Evolutionary conservation across 2,329 filamentous ascomycete genomes (phyloP).

Genomic region (Aureobasidium subglaciale): DNA sequence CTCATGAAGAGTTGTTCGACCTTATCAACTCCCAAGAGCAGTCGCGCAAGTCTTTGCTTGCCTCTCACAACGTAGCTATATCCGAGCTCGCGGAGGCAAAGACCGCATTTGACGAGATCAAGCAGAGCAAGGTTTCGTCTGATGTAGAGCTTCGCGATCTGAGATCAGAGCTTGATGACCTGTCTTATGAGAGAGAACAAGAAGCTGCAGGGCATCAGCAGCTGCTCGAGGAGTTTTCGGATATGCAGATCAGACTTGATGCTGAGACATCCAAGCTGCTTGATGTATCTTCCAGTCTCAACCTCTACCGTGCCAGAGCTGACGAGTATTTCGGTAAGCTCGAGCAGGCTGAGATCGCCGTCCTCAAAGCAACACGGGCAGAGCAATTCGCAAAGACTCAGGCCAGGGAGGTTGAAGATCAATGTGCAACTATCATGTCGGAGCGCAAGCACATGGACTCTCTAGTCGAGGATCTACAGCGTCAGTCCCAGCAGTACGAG

Average conservation of each 20-base stretch:
- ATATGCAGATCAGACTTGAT: slow-evolving; percentile 87
- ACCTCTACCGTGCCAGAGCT: slow-evolving; percentile 81
- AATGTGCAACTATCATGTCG: slow-evolving; percentile 80
- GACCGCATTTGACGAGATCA: slow-evolving; percentile 76
- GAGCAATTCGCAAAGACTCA: slow-evolving; percentile 92
- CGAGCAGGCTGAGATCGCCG: slow-evolving; percentile 91
- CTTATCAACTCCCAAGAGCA: slow-evolving; percentile 90
- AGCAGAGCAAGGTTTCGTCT: slow-evolving; percentile 67
- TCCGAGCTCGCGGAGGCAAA: slow-evolving; percentile 82
- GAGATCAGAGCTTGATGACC: slow-evolving; percentile 74
- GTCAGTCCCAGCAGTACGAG: slow-evolving; percentile 81
- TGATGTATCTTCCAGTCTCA: slow-evolving; percentile 77
- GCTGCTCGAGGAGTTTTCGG: slow-evolving; percentile 83
- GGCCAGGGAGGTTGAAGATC: slow-evolving; percentile 84
- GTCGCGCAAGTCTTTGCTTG: slow-evolving; percentile 70
- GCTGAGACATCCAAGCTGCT: slow-evolving; percentile 77
- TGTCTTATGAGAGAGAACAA: slow-evolving; percentile 71
- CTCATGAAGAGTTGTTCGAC: slow-evolving; percentile 89
- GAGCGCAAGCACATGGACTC: slow-evolving; percentile 87
- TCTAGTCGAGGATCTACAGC: slow-evolving; percentile 80
- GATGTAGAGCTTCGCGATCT: slow-evolving; percentile 85
- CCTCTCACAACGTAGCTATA: slow-evolving; percentile 78
- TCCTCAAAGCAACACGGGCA: slow-evolving; percentile 82
- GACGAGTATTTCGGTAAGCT: slow-evolving; percentile 97
- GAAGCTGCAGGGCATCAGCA: slow-evolving; percentile 83